Percentiles rank a stretch among this genome's conserved stretches.
phyloP scores from a whole-genome alignment of 306 rosid species.

The Cajanus cajan region DNA sequence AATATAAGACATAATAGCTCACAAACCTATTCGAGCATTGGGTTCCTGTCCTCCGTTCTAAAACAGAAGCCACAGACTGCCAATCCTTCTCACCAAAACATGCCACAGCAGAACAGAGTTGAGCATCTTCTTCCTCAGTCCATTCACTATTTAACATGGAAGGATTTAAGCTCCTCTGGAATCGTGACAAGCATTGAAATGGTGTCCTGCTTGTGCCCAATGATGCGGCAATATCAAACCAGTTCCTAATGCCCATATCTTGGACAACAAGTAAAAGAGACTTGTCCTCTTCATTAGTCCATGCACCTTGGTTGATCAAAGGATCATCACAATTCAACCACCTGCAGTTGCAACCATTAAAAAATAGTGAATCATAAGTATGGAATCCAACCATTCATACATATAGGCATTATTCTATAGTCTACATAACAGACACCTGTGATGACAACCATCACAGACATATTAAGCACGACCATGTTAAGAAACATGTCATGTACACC shows the following conservation, averaged over 20 bases:
- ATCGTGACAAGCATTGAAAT: constrained; percentile 88
- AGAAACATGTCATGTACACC: constrained; percentile 47
- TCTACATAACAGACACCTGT: constrained; percentile 53
- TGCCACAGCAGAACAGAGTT: constrained; percentile 71
- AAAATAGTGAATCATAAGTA: constrained; percentile 15
- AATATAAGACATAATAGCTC: constrained; percentile 15
- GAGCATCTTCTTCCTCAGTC: constrained; percentile 90
- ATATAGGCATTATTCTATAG: constrained; percentile 8
- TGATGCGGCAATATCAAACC: constrained; percentile 69
- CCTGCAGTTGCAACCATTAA: constrained; percentile 45
- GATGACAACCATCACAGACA: constrained; percentile 68
- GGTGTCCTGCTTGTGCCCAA: constrained; percentile 85
- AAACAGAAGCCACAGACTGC: constrained; percentile 82
- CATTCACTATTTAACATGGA: constrained; percentile 80
- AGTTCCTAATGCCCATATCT: constrained; percentile 66
- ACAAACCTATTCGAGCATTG: constrained; percentile 97
- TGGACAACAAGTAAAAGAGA: constrained; percentile 61
- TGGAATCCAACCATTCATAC: constrained; percentile 15
- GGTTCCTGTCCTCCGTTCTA: constrained; percentile 86
- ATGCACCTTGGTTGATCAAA: constrained; percentile 64
- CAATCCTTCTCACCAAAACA: constrained; percentile 63
- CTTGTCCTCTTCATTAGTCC: constrained; percentile 75
- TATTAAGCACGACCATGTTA: constrained; percentile 53
- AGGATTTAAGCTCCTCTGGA: constrained; percentile 90
- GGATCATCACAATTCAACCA: constrained; percentile 97